A percentile compares a stretch with the other conserved stretches of the same genome.
These are phyloP conservation scores for Lagerstroemia speciosa DNA, from an alignment of 345 rosid genomes.

Conservation along the genomic window DNA sequence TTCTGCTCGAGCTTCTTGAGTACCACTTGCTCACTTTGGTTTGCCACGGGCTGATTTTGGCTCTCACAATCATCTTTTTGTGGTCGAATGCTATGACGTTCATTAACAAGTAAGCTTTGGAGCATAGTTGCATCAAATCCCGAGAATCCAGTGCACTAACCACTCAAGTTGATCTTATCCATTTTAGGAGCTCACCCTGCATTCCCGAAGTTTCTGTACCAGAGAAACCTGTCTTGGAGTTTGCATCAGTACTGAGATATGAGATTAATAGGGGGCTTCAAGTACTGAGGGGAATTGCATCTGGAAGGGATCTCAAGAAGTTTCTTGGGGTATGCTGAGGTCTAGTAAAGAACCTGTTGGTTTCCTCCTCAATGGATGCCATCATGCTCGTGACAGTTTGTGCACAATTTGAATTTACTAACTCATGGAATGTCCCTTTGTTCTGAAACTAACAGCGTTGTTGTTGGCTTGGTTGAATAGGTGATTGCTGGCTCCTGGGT, in stretches of 20 bases:
- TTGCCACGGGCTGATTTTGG: slow-evolving; percentile 60
- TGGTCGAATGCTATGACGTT: slow-evolving; percentile 81
- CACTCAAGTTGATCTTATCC: background rate
- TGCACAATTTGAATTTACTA: background rate
- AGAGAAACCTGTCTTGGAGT: slow-evolving; percentile 30
- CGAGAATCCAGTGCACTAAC: background rate
- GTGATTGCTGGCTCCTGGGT: slow-evolving; percentile 37
- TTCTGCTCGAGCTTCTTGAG: slow-evolving; percentile 71
- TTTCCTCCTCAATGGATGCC: background rate
- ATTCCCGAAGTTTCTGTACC: slow-evolving; percentile 38
- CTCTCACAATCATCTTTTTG: slow-evolving; percentile 71
- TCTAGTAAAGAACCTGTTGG: background rate
- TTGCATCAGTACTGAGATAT: slow-evolving; percentile 24
- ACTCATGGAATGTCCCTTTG: background rate
- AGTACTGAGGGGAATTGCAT: slow-evolving; percentile 33
- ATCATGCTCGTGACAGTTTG: background rate
- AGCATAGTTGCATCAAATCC: background rate
- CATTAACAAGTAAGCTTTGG: slow-evolving; percentile 69
- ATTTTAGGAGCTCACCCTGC: slow-evolving; percentile 30
- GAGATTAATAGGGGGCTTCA: slow-evolving; percentile 29
- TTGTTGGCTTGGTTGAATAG: slow-evolving; percentile 11
- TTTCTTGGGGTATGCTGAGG: slow-evolving; percentile 27
- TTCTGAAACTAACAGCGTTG: background rate
- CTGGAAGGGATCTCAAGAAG: slow-evolving; percentile 43
- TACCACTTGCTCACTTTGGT: slow-evolving; percentile 72